Evolutionary conservation across 768 basidiomycete genomes (phyloP).

Genomic region (Coprinopsis cinerea): DNA sequence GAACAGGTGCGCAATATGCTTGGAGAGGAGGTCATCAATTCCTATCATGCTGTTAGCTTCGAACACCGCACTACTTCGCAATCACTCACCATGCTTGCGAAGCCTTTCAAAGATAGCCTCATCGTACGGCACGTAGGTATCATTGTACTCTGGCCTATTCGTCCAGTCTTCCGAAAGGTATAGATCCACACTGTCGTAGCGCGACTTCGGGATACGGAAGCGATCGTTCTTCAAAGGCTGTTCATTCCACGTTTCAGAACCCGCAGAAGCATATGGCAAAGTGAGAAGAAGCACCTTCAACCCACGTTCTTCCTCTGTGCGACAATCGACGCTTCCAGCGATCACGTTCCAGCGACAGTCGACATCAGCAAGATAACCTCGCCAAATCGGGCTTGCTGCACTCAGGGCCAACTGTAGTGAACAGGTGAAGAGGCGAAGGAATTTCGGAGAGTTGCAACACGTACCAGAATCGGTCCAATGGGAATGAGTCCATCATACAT

Average conservation of each 20-base stretch:
- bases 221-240: constrained; percentile 75
- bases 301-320: constrained; percentile 93
- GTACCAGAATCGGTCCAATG: constrained; percentile 89
- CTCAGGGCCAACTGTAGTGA: constrained; percentile 76
- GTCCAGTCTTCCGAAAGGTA: constrained; percentile 85
- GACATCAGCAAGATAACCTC: constrained; percentile 92
- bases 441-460: constrained; percentile 16
- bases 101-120: constrained; percentile 67
- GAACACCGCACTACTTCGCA: background rate
- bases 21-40: constrained; percentile 80
- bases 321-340: constrained; percentile 96
- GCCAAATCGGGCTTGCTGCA: constrained; percentile 91
- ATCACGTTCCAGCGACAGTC: constrained; percentile 99
- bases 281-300: constrained; percentile 47
- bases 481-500: constrained; percentile 97
- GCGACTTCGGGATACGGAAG: constrained; percentile 88
- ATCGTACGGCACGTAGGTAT: constrained; percentile 77
- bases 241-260: constrained; percentile 5
- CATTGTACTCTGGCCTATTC: constrained; percentile 93
- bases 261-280: background rate
- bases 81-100: constrained; percentile 60
- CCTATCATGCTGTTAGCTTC: constrained; percentile 37
- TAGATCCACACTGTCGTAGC: constrained; percentile 93
- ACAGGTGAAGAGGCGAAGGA: constrained; percentile 1
- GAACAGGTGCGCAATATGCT: constrained; percentile 92